Conservation (phyloP, 2,329 filamentous ascomycete species). For the Paradendryphiella salina region DNA sequence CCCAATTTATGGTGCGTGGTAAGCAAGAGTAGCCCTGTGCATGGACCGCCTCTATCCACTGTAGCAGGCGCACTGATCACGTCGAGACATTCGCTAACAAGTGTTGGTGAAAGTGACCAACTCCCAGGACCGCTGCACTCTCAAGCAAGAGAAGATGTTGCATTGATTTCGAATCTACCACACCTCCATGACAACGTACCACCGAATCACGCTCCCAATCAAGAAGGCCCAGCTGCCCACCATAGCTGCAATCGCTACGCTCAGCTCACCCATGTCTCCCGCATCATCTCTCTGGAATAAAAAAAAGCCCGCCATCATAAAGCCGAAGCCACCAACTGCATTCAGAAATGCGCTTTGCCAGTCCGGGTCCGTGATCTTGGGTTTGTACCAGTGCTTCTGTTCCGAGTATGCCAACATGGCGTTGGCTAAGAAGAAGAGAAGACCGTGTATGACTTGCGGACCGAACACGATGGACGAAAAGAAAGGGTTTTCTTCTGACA, state of each 20-base stretch:
- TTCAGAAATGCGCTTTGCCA: conserved; percentile 37
- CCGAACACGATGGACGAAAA: conserved; percentile 29
- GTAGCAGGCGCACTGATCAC: no score
- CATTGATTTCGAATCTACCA: not conserved
- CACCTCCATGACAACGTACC: conserved; percentile 27
- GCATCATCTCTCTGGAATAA: conserved; percentile 17
- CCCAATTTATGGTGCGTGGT: no score
- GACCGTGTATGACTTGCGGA: conserved; percentile 32
- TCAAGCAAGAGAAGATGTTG: no score
- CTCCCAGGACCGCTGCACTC: no score
- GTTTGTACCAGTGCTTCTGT: conserved; percentile 36
- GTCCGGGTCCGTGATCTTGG: conserved; percentile 26
- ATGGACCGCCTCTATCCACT: no score
- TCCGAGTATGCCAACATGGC: conserved; percentile 30
- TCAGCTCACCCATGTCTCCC: not conserved
- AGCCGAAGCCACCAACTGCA: conserved; percentile 31
- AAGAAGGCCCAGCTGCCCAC: conserved; percentile 35
- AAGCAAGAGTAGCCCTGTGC: no score
- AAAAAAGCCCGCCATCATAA: conserved; percentile 36
- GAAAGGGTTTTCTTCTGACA: conserved; percentile 18
- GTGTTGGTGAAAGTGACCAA: no score
- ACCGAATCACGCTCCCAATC: conserved; percentile 29
- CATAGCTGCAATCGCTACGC: conserved; percentile 24
- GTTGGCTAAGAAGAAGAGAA: conserved; percentile 34
- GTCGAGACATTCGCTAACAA: no score